Evolutionary conservation across 2,329 filamentous ascomycete species (phyloP).

Genomic region (Plenodomus tracheiphilus): DNA sequence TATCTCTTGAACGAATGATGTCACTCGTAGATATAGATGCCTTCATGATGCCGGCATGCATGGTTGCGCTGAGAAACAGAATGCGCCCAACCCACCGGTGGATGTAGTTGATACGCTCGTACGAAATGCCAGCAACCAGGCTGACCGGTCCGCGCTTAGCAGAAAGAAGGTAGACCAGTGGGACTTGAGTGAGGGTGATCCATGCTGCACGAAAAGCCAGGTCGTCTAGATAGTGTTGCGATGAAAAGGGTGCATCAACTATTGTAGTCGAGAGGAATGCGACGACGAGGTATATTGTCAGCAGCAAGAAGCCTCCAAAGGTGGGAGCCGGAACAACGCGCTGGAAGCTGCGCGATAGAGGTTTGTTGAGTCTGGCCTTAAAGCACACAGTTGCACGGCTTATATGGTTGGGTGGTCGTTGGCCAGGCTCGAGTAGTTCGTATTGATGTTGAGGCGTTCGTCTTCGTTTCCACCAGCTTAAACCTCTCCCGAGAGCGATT

Average conservation of each 20-base stretch:
- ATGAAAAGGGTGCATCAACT: conserved; percentile 26
- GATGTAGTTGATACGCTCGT: conserved; percentile 29
- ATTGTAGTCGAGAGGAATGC: conserved; percentile 15
- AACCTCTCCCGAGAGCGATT: background rate
- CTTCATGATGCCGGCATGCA: conserved; percentile 31
- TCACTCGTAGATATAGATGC: conserved; percentile 24
- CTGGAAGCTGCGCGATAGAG: background rate
- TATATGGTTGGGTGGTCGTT: background rate
- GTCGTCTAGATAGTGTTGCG: conserved; percentile 31
- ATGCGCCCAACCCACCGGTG: conserved; percentile 29
- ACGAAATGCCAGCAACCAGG: conserved; percentile 19
- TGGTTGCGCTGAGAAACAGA: conserved; percentile 31
- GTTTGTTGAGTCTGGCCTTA: background rate
- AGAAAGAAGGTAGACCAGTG: conserved; percentile 30
- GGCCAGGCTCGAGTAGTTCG: background rate
- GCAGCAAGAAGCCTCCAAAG: conserved; percentile 7
- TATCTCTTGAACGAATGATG: conserved; percentile 21
- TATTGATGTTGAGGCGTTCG: conserved; percentile 8
- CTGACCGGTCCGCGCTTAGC: conserved; percentile 30
- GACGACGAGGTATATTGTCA: background rate
- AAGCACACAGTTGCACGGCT: background rate
- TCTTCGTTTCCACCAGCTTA: conserved; percentile 10
- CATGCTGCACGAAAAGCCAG: conserved; percentile 37
- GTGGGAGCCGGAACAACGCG: conserved; percentile 1
- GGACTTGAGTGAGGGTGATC: conserved; percentile 33